phyloP scores from a whole-genome alignment of 2,329 filamentous ascomycete genomes.

The Elsinoe perseae region DNA sequence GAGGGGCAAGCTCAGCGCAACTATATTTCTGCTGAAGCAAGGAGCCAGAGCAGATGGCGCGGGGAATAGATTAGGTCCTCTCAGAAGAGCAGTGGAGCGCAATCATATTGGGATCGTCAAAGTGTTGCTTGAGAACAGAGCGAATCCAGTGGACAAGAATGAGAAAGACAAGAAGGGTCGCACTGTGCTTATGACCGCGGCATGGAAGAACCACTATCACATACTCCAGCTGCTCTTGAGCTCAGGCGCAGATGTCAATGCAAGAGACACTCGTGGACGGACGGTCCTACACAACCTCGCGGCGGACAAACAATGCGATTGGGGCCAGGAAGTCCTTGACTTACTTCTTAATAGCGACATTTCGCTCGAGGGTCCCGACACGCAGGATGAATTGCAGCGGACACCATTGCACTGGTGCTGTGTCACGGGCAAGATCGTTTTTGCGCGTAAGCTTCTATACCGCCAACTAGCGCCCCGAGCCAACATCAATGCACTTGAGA shows the following conservation, averaged over 20 bases:
- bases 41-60: slow-evolving; percentile 32
- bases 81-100: slow-evolving; percentile 34
- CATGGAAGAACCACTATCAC: slow-evolving; percentile 36
- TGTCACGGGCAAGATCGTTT: slow-evolving; percentile 22
- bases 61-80: slow-evolving; percentile 28
- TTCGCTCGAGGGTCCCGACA: slow-evolving; percentile 19
- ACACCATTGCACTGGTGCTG: slow-evolving; percentile 25
- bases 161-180: slow-evolving; percentile 39
- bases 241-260: slow-evolving; percentile 22
- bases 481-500: slow-evolving; percentile 16
- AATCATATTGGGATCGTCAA: slow-evolving; percentile 38
- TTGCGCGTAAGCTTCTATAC: slow-evolving; percentile 21
- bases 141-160: slow-evolving; percentile 18
- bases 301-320: slow-evolving; percentile 29
- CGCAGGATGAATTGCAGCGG: slow-evolving; percentile 20
- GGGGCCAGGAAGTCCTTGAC: slow-evolving; percentile 21
- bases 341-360: slow-evolving; percentile 22
- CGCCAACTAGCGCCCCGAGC: slow-evolving; percentile 19
- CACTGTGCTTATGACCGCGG: slow-evolving; percentile 39
- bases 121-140: slow-evolving; percentile 28
- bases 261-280: slow-evolving; percentile 21
- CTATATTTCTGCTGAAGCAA: slow-evolving; percentile 30
- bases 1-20: slow-evolving; percentile 26
- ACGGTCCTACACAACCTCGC: slow-evolving; percentile 37
- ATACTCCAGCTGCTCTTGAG: slow-evolving; percentile 34